These are phyloP conservation scores for Penicillium silybi DNA, from an alignment of 495 filamentous ascomycete species.

Conservation along the genomic window DNA sequence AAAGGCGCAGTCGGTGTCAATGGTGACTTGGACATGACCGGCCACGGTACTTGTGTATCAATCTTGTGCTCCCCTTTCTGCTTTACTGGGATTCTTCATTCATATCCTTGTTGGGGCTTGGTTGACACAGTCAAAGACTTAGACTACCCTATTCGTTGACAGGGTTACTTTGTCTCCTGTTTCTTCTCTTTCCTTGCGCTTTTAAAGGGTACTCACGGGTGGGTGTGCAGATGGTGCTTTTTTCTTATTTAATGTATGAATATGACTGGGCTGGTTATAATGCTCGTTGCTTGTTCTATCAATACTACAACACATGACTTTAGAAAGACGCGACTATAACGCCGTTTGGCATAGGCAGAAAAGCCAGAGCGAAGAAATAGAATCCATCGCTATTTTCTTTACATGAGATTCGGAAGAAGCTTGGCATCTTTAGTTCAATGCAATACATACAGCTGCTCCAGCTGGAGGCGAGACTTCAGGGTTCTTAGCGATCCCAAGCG, in stretches of 20 bases:
- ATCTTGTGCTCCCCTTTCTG: not conserved
- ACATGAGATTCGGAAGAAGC: too few species aligned
- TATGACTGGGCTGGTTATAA: conserved; percentile 15
- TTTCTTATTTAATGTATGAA: conserved; percentile 21
- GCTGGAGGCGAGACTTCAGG: too few species aligned
- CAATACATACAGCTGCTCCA: too few species aligned
- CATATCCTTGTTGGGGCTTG: not conserved
- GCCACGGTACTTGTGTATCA: not conserved
- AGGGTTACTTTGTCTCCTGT: not conserved
- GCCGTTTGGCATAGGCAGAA: not conserved
- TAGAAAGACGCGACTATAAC: not conserved
- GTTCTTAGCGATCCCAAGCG: too few species aligned
- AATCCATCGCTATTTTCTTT: too few species aligned
- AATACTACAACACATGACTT: not conserved
- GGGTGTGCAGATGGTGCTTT: conserved; percentile 9
- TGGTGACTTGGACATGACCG: not conserved
- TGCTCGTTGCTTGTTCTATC: not conserved
- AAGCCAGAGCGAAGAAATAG: not conserved
- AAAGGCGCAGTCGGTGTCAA: not conserved
- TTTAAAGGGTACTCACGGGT: conserved; percentile 6
- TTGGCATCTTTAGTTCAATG: too few species aligned
- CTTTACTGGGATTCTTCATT: not conserved
- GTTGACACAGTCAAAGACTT: not conserved
- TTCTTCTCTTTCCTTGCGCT: conserved; percentile 6
- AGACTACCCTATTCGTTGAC: not conserved